Evolutionary conservation across 352 stramenopile genomes (phyloP).

Genomic region (Poterioochromonas sp.): DNA sequence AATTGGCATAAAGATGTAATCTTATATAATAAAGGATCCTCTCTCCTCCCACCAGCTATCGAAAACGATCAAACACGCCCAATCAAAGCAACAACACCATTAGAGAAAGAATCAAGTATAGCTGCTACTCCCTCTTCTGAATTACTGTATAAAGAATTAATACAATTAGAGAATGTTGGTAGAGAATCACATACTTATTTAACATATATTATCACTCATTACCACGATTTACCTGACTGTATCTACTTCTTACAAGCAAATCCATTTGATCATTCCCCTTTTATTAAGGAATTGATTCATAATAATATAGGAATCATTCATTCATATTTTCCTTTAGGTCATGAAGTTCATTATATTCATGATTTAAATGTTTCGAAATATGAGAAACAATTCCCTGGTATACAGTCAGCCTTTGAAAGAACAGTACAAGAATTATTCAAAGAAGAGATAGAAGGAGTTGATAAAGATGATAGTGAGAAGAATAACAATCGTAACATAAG

Average conservation of each 20-base stretch:
- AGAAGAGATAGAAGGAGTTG: neutral
- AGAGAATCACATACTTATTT: constrained; percentile 2
- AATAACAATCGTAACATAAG: too few relatives aligned
- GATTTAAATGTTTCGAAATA: neutral
- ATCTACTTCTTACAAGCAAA: neutral
- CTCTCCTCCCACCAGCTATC: neutral
- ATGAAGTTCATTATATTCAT: neutral
- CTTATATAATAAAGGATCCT: neutral
- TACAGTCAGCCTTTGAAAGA: neutral
- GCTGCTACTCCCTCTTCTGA: neutral
- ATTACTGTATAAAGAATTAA: neutral
- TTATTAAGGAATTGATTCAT: neutral
- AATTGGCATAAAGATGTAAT: neutral
- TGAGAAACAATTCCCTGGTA: neutral
- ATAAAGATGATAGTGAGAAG: too few relatives aligned
- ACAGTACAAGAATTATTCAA: neutral
- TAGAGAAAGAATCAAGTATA: neutral
- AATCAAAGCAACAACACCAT: neutral
- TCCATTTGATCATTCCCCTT: constrained; percentile 15
- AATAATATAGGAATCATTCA: neutral
- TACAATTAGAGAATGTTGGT: neutral
- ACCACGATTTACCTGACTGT: neutral
- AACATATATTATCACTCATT: neutral
- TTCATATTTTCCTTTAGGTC: neutral
- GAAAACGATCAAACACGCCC: too few relatives aligned